Percentiles rank a stretch among this genome's conserved stretches.
Conservation (phyloP, 805 yeast species). For the Barnettozyma vustinii region DNA sequence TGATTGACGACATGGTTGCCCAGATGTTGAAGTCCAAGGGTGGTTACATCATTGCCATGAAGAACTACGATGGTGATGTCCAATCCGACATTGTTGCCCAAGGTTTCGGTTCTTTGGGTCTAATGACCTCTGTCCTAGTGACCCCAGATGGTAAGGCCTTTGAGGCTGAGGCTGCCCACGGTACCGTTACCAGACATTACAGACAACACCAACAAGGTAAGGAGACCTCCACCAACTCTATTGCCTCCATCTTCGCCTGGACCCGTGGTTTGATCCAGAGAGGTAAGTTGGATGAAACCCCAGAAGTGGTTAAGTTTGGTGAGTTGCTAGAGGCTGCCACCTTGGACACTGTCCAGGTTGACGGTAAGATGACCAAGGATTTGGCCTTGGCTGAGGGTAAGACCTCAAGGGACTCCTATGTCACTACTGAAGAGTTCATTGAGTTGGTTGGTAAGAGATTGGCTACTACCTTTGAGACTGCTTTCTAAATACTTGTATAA, state of each 20-base stretch:
- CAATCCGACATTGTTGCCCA: slow-evolving; percentile 84
- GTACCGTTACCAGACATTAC: slow-evolving; percentile 82
- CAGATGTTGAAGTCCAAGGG: slow-evolving; percentile 84
- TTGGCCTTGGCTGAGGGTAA: slow-evolving; percentile 68
- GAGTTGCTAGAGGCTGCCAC: slow-evolving; percentile 60
- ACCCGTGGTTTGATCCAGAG: slow-evolving; percentile 78
- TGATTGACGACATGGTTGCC: slow-evolving; percentile 85
- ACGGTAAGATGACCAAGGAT: slow-evolving; percentile 79
- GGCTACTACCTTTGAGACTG: slow-evolving; percentile 5
- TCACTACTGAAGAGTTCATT: slow-evolving; percentile 69
- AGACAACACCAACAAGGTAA: slow-evolving; percentile 79
- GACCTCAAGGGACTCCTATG: slow-evolving; percentile 56
- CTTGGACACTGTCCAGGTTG: slow-evolving; percentile 65
- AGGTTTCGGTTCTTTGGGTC: slow-evolving; percentile 79
- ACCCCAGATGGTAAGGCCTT: slow-evolving; percentile 85
- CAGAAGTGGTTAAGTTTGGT: slow-evolving; percentile 65
- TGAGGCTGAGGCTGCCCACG: slow-evolving; percentile 84
- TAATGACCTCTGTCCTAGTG: slow-evolving; percentile 79
- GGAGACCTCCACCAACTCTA: slow-evolving; percentile 80
- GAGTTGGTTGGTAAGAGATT: slow-evolving; percentile 68
- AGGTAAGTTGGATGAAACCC: slow-evolving; percentile 70
- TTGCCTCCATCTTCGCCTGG: slow-evolving; percentile 85
- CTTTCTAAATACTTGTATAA: not conserved
- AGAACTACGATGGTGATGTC: slow-evolving; percentile 84
- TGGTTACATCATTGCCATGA: slow-evolving; percentile 75